Base-by-base conservation (phyloP, 352 stramenopile species). In the Phytophthora sp. region DNA sequence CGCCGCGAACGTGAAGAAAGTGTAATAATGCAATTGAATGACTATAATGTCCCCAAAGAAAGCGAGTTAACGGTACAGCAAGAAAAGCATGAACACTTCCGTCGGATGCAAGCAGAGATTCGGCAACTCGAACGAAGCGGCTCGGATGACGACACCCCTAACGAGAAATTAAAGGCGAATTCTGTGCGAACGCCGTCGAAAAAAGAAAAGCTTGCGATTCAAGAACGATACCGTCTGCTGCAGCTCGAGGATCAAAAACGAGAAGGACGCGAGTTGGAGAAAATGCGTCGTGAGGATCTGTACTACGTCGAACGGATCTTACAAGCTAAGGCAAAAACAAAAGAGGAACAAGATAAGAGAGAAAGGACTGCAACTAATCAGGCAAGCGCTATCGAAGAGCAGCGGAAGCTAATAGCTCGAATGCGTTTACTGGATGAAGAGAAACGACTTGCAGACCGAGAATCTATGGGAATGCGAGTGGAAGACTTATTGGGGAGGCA, bases 401-500 rank as follows among this genome's bases (percentile, higher is more conserved):
- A 91, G 24, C 69, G 76, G 34, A 63, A 63, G 24, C 62, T 66
- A 13, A 89, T 91, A 4, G 67, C 69, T 41, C 60, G 55, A 35
- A 87, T 88, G 77, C 65, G 77, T 2, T 39, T 67, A 11, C 30
- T 63, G 9, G 77, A 88, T 34, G 41, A 66, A 1, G 78, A 92
- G 43, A 63, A 54, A 15, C 79, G 70, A 15, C 27, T 63, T 15
- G 41, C 43, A 2, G 60, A 74, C 11, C 39, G 66, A 28, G 82
- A 89, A 41, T 28, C 34, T 2, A 62, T 60, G 31, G 12, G 10
- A 6, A 88, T 90, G 80, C 64, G 66, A 10, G 57, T 54, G 0
- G 82, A 92, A 49, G 82, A 90, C 12, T 55, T 88, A 11, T n/a
- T 74, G 4, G 71, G 63, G 4, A 73, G 82, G 0, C 82, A 88